Conservation (phyloP, 106 monocot species). For the Dendrobium nobile region DNA sequence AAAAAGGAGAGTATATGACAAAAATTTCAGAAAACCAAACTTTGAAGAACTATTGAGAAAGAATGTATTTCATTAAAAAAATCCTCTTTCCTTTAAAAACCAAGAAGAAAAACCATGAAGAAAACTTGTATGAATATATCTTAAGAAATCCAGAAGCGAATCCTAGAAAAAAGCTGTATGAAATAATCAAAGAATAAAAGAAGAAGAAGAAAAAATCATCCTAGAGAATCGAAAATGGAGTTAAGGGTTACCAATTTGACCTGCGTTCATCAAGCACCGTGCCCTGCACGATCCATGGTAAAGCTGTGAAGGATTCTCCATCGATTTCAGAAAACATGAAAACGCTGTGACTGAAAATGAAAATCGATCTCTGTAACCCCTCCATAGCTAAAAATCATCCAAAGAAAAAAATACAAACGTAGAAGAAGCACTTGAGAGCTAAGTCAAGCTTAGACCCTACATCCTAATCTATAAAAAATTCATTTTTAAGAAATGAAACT, state of each 20-base stretch:
- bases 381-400: neutral
- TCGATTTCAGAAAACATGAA: neutral
- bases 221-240: neutral
- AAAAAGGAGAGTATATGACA: neutral
- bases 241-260: constrained; percentile 1
- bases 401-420: neutral
- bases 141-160: neutral
- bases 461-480: neutral
- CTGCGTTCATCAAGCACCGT: neutral
- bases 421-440: neutral
- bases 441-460: neutral
- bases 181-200: neutral
- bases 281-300: neutral
- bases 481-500: neutral
- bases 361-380: neutral
- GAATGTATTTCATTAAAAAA: neutral
- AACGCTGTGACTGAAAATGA: neutral
- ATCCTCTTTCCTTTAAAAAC: neutral
- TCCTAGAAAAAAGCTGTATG: neutral
- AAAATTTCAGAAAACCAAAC: neutral
- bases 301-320: neutral
- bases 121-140: neutral
- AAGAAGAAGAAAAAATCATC: neutral
- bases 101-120: neutral
- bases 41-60: neutral